Conservation (phyloP, 169 alveolate genomes). For the Amoebophrya sp. region DNA sequence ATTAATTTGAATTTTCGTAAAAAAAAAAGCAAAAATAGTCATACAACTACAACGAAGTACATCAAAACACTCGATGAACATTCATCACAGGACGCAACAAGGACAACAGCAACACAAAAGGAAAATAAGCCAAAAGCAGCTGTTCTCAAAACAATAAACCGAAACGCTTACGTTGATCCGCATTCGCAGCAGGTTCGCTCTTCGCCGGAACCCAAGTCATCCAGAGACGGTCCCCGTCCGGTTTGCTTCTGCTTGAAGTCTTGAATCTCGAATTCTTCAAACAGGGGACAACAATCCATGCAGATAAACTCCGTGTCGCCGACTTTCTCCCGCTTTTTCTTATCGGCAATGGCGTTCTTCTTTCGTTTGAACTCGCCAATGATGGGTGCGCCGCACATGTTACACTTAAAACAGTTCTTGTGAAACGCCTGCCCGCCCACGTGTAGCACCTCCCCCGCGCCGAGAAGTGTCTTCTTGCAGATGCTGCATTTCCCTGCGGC, state of each 20-base stretch:
- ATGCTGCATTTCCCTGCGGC: background rate
- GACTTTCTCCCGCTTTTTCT: background rate
- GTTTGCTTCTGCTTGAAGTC: conserved; percentile 23
- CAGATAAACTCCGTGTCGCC: background rate
- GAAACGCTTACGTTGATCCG: no score
- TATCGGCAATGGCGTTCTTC: background rate
- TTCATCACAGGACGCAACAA: no score
- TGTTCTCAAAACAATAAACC: no score
- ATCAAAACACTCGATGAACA: no score
- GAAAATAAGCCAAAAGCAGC: no score
- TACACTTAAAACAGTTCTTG: background rate
- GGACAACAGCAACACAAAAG: no score
- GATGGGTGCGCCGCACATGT: background rate
- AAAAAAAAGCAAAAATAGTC: no score
- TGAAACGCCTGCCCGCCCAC: background rate
- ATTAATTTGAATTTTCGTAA: no score
- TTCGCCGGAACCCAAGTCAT: background rate
- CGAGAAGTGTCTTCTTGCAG: background rate
- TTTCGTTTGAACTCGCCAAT: background rate
- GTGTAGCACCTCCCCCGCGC: background rate
- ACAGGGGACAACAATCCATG: conserved; percentile 20
- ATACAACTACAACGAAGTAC: no score
- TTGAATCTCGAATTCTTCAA: background rate
- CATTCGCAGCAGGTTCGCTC: background rate
- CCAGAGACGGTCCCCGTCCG: background rate